Evolutionary conservation across 768 basidiomycete species (phyloP).

Genomic region (Coprinopsis sp.): DNA sequence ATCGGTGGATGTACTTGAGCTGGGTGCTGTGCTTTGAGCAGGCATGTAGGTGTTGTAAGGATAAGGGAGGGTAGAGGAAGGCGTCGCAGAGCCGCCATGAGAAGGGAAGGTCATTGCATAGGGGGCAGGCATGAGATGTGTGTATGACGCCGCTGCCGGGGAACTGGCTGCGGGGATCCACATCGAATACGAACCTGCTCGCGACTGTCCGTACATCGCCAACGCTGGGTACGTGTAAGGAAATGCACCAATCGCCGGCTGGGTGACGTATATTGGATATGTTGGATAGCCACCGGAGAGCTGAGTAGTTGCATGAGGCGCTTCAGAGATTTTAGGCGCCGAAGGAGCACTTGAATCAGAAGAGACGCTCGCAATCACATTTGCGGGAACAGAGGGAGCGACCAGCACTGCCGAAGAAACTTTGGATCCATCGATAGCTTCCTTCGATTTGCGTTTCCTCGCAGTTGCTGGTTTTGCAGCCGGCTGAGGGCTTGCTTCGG

Average conservation of each 20-base stretch:
- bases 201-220: background rate
- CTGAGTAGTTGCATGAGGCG: too few relatives aligned
- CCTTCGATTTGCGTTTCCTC: background rate
- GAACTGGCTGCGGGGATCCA: background rate
- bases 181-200: background rate
- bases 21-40: background rate
- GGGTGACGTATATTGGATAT: slow-evolving; percentile 35
- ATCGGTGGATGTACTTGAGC: background rate
- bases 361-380: background rate
- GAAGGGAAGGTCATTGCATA: slow-evolving; percentile 9
- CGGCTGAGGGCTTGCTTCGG: background rate
- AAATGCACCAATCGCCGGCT: slow-evolving; percentile 29
- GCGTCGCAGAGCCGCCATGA: background rate
- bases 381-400: background rate
- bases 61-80: slow-evolving; percentile 6
- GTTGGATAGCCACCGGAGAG: slow-evolving; percentile 18
- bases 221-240: slow-evolving; percentile 12
- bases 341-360: slow-evolving; percentile 3
- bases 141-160: slow-evolving; percentile 5
- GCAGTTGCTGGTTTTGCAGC: background rate
- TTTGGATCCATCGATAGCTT: background rate
- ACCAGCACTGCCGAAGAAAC: too few relatives aligned
- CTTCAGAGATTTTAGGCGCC: slow-evolving; percentile 9
- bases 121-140: slow-evolving; percentile 16
- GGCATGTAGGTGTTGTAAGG: background rate